phyloP scores from a whole-genome alignment of 805 yeast genomes.

The Yarrowia sp. region DNA sequence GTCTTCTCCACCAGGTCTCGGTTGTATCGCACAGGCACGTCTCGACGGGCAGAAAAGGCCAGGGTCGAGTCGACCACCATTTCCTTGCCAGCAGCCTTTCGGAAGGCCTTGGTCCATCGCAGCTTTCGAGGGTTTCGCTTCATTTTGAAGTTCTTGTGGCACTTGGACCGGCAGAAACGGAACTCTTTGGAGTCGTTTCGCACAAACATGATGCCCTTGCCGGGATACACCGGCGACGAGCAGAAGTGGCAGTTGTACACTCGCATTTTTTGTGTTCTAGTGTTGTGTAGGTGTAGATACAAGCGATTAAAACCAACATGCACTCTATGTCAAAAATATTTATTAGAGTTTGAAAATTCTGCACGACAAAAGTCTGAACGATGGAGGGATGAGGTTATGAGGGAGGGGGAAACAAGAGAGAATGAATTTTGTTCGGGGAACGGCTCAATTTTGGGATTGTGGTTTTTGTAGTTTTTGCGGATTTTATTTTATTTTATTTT shows the following conservation, averaged over 20 bases:
- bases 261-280: conserved; percentile 36
- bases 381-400: not conserved
- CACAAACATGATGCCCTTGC: conserved; percentile 95
- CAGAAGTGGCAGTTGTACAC: conserved; percentile 83
- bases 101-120: conserved; percentile 97
- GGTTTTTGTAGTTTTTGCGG: too few species aligned
- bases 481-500: too few species aligned
- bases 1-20: conserved; percentile 94
- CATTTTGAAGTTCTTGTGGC: conserved; percentile 96
- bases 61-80: conserved; percentile 95
- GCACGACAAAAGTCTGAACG: not conserved
- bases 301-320: not conserved
- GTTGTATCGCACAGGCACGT: conserved; percentile 96
- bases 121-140: conserved; percentile 98
- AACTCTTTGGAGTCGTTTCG: conserved; percentile 98
- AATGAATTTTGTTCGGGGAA: too few species aligned
- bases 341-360: conserved; percentile 22
- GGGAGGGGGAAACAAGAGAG: not conserved
- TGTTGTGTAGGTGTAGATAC: not conserved
- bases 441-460: too few species aligned
- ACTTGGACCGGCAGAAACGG: conserved; percentile 94
- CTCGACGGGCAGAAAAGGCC: conserved; percentile 95
- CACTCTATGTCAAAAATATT: conserved; percentile 3
- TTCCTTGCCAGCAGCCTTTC: conserved; percentile 98
- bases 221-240: conserved; percentile 44